Base-by-base conservation (phyloP, 805 yeast species). In the Candida silvicultrix region DNA sequence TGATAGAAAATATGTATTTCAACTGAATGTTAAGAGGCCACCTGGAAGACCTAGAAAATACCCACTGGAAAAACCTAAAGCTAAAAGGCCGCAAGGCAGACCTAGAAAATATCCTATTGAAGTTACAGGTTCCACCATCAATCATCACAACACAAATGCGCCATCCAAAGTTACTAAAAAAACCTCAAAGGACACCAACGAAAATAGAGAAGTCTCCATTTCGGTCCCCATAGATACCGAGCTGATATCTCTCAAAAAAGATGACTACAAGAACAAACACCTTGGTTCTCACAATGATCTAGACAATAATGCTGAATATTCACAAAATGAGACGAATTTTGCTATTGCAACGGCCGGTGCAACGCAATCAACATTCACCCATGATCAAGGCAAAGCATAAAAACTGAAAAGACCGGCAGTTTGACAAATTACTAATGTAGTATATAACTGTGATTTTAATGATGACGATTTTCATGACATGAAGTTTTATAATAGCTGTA, bases 11-110 rank as follows among this genome's bases (percentile, higher is more conserved):
- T 57, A 54, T 35, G 41, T 50, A 0, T 54, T 57, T 37, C 60
- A 58, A 29, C 31, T 48, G 38, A 49, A 53, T 20, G 43, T 57
- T 16, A 75, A 55, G 70, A 73, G 60, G 64, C 68, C 59, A 47
- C 62, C 78, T 37, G 80, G 80, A 14, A 62, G 80, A 51, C 80
- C 80, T 2, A 62, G 78, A 51, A 75, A 75, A 53, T 70, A 70
- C 45, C 74, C 78, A 1, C 59, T 68, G n/a, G 76, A 69, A 46
- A 70, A 68, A 46, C 67, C 72, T 8, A 77, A 74, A 40, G 45
- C 45, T 4, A 59, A 56, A 40, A 57, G 60, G 43, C 62, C 63
- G 9, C 62, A 54, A 34, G 64, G 64, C 14, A 49, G 62, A 35
- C 64, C 64, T 15, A 48, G 60, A 35, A 59, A 59, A 37, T 53